phyloP scores from a whole-genome alignment of 2,329 filamentous ascomycete genomes.

The Clarireedia monteithiana region DNA sequence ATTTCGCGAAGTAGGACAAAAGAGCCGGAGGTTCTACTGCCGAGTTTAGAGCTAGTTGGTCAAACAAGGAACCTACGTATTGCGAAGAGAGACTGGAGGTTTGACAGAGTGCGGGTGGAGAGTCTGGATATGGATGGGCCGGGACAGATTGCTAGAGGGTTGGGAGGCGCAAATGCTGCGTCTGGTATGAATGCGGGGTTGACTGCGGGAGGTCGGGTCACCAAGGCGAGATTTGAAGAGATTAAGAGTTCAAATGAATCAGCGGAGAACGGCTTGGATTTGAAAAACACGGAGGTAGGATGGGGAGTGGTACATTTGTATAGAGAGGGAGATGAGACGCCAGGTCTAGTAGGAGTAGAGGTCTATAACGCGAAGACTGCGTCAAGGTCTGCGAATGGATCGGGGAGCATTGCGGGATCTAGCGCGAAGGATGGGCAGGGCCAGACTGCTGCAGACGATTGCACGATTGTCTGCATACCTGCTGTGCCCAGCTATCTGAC shows the following conservation, averaged over 20 bases:
- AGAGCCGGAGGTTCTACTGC: slow-evolving; percentile 10
- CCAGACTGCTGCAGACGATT: slow-evolving; percentile 40
- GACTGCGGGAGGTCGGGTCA: slow-evolving; percentile 53
- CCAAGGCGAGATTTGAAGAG: slow-evolving; percentile 75
- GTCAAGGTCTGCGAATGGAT: slow-evolving; percentile 7
- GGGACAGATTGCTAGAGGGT: slow-evolving; percentile 39
- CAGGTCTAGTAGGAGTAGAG: slow-evolving; percentile 42
- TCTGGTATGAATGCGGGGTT: slow-evolving; percentile 22
- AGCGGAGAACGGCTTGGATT: slow-evolving; percentile 39
- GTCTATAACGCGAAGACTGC: slow-evolving; percentile 15
- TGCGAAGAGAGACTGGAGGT: slow-evolving; percentile 66
- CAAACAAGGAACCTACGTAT: slow-evolving; percentile 28
- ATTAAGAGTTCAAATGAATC: background rate
- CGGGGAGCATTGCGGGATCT: slow-evolving; percentile 23
- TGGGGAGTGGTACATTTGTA: slow-evolving; percentile 96
- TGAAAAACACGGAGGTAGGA: slow-evolving; percentile 67
- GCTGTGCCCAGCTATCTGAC: slow-evolving; percentile 93
- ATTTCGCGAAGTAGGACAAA: background rate
- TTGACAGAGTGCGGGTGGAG: slow-evolving; percentile 70
- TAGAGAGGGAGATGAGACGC: slow-evolving; percentile 70
- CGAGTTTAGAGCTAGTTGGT: slow-evolving; percentile 30
- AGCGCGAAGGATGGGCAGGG: slow-evolving; percentile 30
- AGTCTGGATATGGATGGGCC: slow-evolving; percentile 63
- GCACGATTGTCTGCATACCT: slow-evolving; percentile 84
- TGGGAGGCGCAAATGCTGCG: slow-evolving; percentile 21